Evolutionary conservation across 768 basidiomycete genomes (phyloP).

Genomic region (Boletus rufocinnamomeus): DNA sequence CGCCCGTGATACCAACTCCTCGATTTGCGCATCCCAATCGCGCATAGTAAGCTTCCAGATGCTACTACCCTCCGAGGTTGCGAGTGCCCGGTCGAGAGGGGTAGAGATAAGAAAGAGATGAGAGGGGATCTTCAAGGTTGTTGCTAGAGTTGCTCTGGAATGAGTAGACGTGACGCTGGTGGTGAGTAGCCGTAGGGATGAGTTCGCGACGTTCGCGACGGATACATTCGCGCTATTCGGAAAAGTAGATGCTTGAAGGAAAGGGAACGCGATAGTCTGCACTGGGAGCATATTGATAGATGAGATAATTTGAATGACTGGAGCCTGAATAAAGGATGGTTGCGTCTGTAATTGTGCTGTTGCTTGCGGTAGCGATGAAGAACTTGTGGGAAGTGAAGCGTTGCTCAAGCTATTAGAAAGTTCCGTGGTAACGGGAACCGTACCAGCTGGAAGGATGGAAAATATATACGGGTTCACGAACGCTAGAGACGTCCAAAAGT

Average conservation of each 20-base stretch:
- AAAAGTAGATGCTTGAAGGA: conserved; percentile 38
- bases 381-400: conserved; percentile 6
- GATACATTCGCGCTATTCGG: conserved; percentile 6
- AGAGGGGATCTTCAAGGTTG: conserved; percentile 27
- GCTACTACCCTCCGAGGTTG: conserved; percentile 68
- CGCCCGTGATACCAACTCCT: conserved; percentile 72
- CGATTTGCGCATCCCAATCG: conserved; percentile 79
- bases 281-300: conserved; percentile 61
- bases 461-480: conserved; percentile 78
- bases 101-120: conserved; percentile 67
- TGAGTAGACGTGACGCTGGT: conserved; percentile 45
- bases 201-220: conserved; percentile 32
- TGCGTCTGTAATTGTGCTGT: conserved; percentile 27
- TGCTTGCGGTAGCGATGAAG: conserved; percentile 17
- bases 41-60: conserved; percentile 77
- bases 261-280: conserved; percentile 68
- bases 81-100: conserved; percentile 68
- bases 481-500: conserved; percentile 48
- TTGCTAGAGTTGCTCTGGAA: conserved; percentile 36
- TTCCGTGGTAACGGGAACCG: conserved; percentile 42
- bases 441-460: conserved; percentile 70
- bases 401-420: conserved; percentile 23
- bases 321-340: conserved; percentile 49
- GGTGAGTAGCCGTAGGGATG: conserved; percentile 63
- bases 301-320: conserved; percentile 70